Conservation (phyloP, 805 yeast genomes). For the Ogataea paraovalis region DNA sequence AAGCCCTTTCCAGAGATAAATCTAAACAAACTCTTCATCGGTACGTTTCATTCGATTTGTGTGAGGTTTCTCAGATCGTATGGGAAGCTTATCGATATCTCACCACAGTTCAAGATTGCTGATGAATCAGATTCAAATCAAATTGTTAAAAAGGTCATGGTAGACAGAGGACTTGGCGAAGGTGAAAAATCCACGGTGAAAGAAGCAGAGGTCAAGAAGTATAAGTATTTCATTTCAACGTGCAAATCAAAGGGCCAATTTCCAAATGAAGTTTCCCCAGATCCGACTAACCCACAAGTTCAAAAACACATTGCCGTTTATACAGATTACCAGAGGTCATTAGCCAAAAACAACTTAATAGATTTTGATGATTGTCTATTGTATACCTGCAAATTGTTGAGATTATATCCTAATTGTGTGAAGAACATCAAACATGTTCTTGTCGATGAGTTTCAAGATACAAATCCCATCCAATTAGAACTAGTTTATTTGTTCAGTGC, state of each 20-base stretch:
- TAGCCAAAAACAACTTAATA: slow-evolving; percentile 41
- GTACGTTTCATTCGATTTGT: slow-evolving; percentile 90
- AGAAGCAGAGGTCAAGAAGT: slow-evolving; percentile 39
- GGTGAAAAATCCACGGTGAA: slow-evolving; percentile 9
- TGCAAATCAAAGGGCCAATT: slow-evolving; percentile 51
- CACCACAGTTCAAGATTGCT: slow-evolving; percentile 46
- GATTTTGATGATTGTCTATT: slow-evolving; percentile 86
- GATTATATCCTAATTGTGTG: slow-evolving; percentile 39
- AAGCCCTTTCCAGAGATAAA: slow-evolving; percentile 29
- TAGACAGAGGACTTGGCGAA: slow-evolving; percentile 10
- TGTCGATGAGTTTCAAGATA: slow-evolving; percentile 95
- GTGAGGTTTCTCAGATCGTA: slow-evolving; percentile 50
- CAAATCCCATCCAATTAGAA: slow-evolving; percentile 71
- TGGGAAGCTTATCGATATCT: slow-evolving; percentile 48
- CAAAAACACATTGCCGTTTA: slow-evolving; percentile 41
- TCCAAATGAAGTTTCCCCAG: slow-evolving; percentile 34
- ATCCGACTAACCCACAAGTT: slow-evolving; percentile 23
- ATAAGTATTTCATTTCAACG: slow-evolving; percentile 46
- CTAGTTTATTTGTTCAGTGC: slow-evolving; percentile 53
- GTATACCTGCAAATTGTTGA: slow-evolving; percentile 47
- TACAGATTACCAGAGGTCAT: slow-evolving; percentile 45
- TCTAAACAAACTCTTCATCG: slow-evolving; percentile 53
- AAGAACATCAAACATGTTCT: slow-evolving; percentile 61
- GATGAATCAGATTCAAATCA: slow-evolving; percentile 59
- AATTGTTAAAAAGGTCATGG: slow-evolving; percentile 38